Evolutionary conservation across 2,329 filamentous ascomycete species (phyloP), one percentile per base, ranked within the genome.

Genomic region (Pseudogymnoascus sp.): DNA sequence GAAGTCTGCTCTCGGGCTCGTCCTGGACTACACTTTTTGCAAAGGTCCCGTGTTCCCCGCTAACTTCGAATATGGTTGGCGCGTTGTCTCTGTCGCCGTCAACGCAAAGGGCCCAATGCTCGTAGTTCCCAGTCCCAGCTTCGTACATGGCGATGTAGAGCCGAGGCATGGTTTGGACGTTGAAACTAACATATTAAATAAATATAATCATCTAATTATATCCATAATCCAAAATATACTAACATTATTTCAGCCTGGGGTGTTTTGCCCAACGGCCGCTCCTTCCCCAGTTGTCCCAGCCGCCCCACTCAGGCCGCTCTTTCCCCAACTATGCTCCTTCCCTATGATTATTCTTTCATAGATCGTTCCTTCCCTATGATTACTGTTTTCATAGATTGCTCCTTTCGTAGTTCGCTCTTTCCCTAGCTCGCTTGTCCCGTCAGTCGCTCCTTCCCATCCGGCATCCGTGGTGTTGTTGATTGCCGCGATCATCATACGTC

Each of bases 51-150:
- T 61, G 35, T 41, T 62, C 38, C 9, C 59, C 59, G 28, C 43
- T 38, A 28, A 62, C 59, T 61, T 62, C 43, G 47, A 62, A 62
- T 14, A 54, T 54, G n/a, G 47, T 54, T 12, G 47, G 47, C 47
- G 60, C 12, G 20, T 60, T 12, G 18, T 16, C 12, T 5, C 43
- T 38, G 18, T 32, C 60, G 16, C 41, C 38, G 57, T 60, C 38
- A 30, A 62, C 58, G 54, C 60, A 60, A 47, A 62, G 61, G 9
- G 58, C 58, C 61, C 61, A 62, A 58, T 60, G 61, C 32, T 62
- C 60, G 20, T 60, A 60, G 30, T 60, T 62, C 30, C 61, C 61
- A 3, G 50, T 60, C 18, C 41, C 35, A 54, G 58, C 41, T 11
- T 57, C n/a, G 37, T 62, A 60, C 37, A 62, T 35, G 37, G 61